phyloP scores from a whole-genome alignment of 208 protist species.

The Leishmania arabica region DNA sequence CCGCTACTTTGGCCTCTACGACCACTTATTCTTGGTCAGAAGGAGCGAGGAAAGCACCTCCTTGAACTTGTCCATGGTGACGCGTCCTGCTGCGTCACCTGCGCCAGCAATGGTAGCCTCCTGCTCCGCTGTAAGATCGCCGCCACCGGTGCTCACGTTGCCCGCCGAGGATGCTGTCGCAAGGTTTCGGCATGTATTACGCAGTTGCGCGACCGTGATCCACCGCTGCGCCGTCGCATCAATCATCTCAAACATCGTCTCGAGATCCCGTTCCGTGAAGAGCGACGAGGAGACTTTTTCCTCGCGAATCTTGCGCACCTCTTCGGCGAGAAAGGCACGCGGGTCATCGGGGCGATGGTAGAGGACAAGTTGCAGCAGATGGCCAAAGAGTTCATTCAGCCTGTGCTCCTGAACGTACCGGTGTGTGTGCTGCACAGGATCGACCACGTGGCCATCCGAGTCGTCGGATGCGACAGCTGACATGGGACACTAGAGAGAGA shows the following conservation, averaged over 20 bases:
- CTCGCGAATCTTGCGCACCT: conserved; percentile 73
- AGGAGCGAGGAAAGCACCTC: conserved; percentile 74
- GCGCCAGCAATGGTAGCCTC: conserved; percentile 71
- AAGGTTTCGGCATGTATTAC: conserved; percentile 88
- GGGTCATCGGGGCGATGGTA: conserved; percentile 86
- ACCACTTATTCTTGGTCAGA: conserved; percentile 70
- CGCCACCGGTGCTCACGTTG: not conserved
- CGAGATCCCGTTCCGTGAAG: conserved; percentile 86
- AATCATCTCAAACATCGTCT: conserved; percentile 93
- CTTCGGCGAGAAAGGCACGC: conserved; percentile 69
- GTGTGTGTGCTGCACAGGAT: conserved; percentile 38
- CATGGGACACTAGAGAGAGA: conserved; percentile 8
- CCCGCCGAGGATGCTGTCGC: conserved; percentile 39
- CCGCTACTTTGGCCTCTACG: not conserved
- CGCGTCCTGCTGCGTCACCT: conserved; percentile 71
- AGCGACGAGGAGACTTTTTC: conserved; percentile 67
- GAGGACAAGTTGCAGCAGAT: conserved; percentile 87
- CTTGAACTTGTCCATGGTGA: conserved; percentile 85
- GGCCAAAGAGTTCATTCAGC: conserved; percentile 84
- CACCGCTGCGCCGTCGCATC: conserved; percentile 88
- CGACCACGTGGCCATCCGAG: conserved; percentile 18
- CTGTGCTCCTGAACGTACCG: conserved; percentile 84
- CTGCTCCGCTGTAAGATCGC: conserved; percentile 39
- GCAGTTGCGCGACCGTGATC: conserved; percentile 84
- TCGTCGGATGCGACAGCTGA: conserved; percentile 8